Percentiles rank a stretch among this genome's conserved stretches.
phyloP scores from a whole-genome alignment of 2,329 filamentous ascomycete genomes.

The Capronia americana region DNA sequence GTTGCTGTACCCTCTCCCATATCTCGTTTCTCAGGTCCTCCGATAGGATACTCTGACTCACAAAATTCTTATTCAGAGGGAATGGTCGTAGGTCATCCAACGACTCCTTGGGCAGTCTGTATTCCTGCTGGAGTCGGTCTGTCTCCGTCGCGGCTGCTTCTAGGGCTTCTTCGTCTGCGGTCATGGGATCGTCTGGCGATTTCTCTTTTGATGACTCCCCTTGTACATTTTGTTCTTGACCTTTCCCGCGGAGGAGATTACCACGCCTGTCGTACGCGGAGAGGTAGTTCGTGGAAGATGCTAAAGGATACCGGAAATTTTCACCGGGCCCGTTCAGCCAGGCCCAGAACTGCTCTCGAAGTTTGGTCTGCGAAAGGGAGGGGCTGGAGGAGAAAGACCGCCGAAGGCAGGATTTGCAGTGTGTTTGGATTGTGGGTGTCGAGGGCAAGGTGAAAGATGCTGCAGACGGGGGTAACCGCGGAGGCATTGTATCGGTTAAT shows the following conservation, averaged over 20 bases:
- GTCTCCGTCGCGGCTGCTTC: slow-evolving; percentile 44
- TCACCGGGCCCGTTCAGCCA: slow-evolving; percentile 65
- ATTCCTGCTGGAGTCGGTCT: slow-evolving; percentile 40
- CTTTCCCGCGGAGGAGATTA: slow-evolving; percentile 50
- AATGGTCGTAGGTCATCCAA: slow-evolving; percentile 63
- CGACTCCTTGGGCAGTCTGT: slow-evolving; percentile 36
- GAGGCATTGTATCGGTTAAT: slow-evolving; percentile 31
- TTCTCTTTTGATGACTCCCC: slow-evolving; percentile 7
- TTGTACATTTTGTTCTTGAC: slow-evolving; percentile 3
- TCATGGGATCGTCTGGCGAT: slow-evolving; percentile 13
- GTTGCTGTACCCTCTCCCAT: slow-evolving; percentile 69
- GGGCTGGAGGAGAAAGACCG: slow-evolving; percentile 40
- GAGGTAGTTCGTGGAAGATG: slow-evolving; percentile 62
- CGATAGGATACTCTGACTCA: slow-evolving; percentile 74
- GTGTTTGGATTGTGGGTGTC: slow-evolving; percentile 35
- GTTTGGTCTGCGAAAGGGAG: slow-evolving; percentile 50
- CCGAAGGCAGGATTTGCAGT: slow-evolving; percentile 39
- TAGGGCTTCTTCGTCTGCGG: slow-evolving; percentile 26
- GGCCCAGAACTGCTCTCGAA: slow-evolving; percentile 62
- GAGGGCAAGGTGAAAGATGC: slow-evolving; percentile 23
- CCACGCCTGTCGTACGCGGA: slow-evolving; percentile 60
- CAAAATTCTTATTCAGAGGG: slow-evolving; percentile 74
- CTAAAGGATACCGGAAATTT: slow-evolving; percentile 56
- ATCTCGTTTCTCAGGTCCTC: slow-evolving; percentile 76
- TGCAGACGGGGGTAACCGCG: slow-evolving; percentile 32